Percentiles rank a stretch among this genome's conserved stretches.
Evolutionary conservation across 225 moss, liverwort and hornwort species (phyloP).

Genomic region (Neckera pumila): DNA sequence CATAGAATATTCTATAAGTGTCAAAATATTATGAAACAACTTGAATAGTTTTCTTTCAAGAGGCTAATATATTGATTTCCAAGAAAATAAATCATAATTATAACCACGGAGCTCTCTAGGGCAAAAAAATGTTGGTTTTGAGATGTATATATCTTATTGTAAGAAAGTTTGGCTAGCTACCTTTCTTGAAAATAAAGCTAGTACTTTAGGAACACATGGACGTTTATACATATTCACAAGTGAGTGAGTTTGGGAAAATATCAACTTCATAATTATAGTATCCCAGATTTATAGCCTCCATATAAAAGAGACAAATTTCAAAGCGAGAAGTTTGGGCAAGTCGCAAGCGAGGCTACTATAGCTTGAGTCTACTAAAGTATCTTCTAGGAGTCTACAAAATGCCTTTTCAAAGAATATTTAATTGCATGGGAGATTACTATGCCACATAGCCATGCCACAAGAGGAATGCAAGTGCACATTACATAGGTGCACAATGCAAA

Average conservation of each 20-base stretch:
- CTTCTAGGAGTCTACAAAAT: background rate
- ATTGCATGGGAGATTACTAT: background rate
- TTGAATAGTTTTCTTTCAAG: background rate
- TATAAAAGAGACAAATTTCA: background rate
- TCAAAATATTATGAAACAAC: background rate
- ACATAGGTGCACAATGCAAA: no score
- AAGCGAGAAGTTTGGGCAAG: background rate
- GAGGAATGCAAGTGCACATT: rapidly evolving
- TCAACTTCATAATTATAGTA: background rate
- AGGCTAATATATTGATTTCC: no score
- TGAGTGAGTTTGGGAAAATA: background rate
- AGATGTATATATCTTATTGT: background rate
- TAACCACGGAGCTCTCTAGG: background rate
- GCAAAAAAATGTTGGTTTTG: background rate
- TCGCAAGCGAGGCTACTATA: background rate
- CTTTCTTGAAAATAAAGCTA: rapidly evolving
- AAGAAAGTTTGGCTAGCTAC: background rate
- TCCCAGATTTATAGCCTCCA: rapidly evolving
- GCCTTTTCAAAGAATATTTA: background rate
- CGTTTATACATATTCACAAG: background rate
- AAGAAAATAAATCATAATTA: background rate
- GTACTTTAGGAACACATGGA: rapidly evolving
- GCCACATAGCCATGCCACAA: no score
- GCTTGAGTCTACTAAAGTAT: background rate
- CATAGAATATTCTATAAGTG: background rate